These are phyloP conservation scores for Pseudogymnoascus sp. DNA, from an alignment of 2,329 filamentous ascomycete species.

Conservation along the genomic window DNA sequence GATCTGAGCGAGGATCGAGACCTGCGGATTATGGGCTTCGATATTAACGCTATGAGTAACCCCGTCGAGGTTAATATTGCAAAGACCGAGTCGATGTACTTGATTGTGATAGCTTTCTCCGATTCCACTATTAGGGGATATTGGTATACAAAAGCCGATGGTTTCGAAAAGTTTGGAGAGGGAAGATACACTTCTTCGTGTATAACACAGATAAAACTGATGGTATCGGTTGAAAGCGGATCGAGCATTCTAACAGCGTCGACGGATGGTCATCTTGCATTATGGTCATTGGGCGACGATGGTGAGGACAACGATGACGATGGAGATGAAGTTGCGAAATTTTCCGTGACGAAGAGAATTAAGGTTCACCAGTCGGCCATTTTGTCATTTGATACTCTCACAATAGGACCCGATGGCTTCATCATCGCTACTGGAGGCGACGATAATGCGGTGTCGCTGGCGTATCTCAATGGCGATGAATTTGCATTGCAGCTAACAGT, in stretches of 20 bases:
- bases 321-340: background rate
- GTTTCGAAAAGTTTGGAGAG: slow-evolving; percentile 45
- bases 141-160: slow-evolving; percentile 32
- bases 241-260: slow-evolving; percentile 56
- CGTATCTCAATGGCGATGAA: slow-evolving; percentile 31
- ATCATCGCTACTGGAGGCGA: slow-evolving; percentile 70
- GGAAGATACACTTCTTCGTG: slow-evolving; percentile 67
- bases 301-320: slow-evolving; percentile 7
- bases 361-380: slow-evolving; percentile 75
- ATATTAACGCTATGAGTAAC: slow-evolving; percentile 37
- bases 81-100: slow-evolving; percentile 33
- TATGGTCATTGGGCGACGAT: slow-evolving; percentile 43
- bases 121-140: slow-evolving; percentile 71
- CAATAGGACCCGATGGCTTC: slow-evolving; percentile 29
- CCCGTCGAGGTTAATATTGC: background rate
- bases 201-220: slow-evolving; percentile 55
- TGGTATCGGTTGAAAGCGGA: slow-evolving; percentile 34
- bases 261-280: slow-evolving; percentile 70
- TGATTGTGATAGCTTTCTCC: slow-evolving; percentile 70
- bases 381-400: slow-evolving; percentile 52
- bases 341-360: slow-evolving; percentile 19
- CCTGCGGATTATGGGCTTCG: slow-evolving; percentile 75
- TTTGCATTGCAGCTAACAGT: slow-evolving; percentile 33
- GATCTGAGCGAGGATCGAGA: slow-evolving; percentile 52
- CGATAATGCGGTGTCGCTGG: slow-evolving; percentile 70